Conservation (phyloP, 2,329 filamentous ascomycete species). For the Venturia nashicola region DNA sequence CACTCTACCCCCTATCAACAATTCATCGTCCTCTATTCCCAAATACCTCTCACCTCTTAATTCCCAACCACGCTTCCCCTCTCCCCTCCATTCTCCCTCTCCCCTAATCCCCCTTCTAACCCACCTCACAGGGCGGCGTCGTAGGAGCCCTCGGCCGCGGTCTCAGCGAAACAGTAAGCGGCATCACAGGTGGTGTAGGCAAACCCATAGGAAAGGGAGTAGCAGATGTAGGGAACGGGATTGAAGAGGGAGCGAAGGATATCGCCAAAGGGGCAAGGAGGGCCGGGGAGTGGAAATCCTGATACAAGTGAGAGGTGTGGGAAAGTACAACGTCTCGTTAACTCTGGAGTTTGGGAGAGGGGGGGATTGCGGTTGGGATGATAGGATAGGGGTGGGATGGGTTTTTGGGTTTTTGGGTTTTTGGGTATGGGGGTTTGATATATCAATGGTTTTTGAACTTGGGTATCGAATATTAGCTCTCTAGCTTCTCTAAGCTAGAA, state of each 20-base stretch:
- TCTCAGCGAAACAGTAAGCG: constrained; percentile 42
- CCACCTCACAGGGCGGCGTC: neutral
- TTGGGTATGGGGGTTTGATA: too few species aligned
- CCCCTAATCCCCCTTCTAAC: neutral
- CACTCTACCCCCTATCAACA: too few species aligned
- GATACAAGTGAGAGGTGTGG: too few species aligned
- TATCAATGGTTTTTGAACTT: too few species aligned
- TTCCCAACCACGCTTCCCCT: neutral
- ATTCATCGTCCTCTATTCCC: too few species aligned
- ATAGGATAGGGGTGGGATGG: too few species aligned
- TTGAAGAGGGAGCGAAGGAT: constrained; percentile 38
- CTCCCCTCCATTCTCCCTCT: neutral
- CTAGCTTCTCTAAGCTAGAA: too few species aligned
- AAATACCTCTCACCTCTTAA: neutral
- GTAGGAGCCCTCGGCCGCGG: constrained; percentile 40
- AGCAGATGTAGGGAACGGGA: constrained; percentile 38
- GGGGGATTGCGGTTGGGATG: neutral
- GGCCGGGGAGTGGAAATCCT: constrained; percentile 43
- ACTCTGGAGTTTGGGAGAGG: neutral
- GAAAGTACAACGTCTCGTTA: too few species aligned
- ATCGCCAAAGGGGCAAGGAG: constrained; percentile 45
- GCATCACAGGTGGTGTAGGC: constrained; percentile 40
- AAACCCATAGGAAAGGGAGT: constrained; percentile 44
- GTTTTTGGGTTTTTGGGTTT: too few species aligned
- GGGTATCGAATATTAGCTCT: too few species aligned